Evolutionary conservation across 2,329 filamentous ascomycete species (phyloP), one percentile per base, ranked within the genome.

Genomic region (Fusarium begoniae): DNA sequence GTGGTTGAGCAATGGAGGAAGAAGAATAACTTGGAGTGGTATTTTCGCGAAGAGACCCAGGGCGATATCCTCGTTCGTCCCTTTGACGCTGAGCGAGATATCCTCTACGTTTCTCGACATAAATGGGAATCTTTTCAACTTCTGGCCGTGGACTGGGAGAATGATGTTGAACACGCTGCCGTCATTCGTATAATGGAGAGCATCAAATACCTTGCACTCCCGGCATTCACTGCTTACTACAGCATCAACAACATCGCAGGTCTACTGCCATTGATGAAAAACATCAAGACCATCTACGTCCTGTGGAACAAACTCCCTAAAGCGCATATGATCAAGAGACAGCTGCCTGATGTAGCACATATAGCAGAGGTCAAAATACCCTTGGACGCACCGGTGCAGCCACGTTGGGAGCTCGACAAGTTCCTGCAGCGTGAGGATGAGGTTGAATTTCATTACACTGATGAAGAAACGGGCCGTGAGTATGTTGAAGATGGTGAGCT

Each of bases 221-320:
- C 79, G 2, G 78, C 77, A 6, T 78, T 76, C 32, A 77, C 73
- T 24, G 75, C 74, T 9, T 80, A 80, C 64, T 75, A 78, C 66
- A 77, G 70, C 70, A 62, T 73, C 58, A 26, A 14, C 13, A 66
- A 50, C 37, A 47, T 81, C 9, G 59, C 51, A 5, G 12, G 22
- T 18, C 12, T 77, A 5, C 45, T 79, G 45, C 30, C 18, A 57
- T 78, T 60, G 61, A 71, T 28, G 38, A 70, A 15, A 6, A 65
- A 73, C 26, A 57, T 81, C 18, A 28, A 63, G 45, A 55, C 56
- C 13, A 45, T 81, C 24, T 75, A 69, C 22, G 62, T 69, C 24
- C 43, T 81, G 24, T 80, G 78, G 78, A 76, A 74, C 26, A 20
- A 63, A 24, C 53, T 76, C 28, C 79, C 76, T 9, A 54, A 53